Evolutionary conservation across 495 filamentous ascomycete genomes (phyloP), one percentile per base, ranked within the genome.

Genomic region (Daldinia vernicosa): DNA sequence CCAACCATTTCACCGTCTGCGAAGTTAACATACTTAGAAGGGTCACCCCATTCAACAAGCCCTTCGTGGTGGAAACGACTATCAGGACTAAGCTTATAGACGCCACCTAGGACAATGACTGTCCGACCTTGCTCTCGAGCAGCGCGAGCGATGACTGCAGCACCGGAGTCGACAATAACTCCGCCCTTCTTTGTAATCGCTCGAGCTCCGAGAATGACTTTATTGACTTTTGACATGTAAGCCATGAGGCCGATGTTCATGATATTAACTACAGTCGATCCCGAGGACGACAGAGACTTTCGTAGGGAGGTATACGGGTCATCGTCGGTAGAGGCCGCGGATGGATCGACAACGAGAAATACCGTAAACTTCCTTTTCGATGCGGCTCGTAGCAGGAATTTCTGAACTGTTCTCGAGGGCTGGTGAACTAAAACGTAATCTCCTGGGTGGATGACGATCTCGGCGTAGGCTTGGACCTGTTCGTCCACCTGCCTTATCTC

Each of bases 221-320:
- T 97, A 83, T 94, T 96, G 74, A 97, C 92, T 58, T 89, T 88
- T 0, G 94, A 91, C 91, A 98, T 98, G 61, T 97, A 88, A 6
- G 94, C 94, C 80, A 93, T 95, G 39, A 95, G 87, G 12, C 92
- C 91, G 11, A 91, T 90, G 77, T 94, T 93, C 22, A 94, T 89
- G 39, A 97, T 90, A 28, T 92, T 83, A 66, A 96, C 89, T 33
- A 95, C 90, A 8, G 88, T 91, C 58, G 96, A 90, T 56, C 93
- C 94, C 12, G 89, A 86, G 15, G 86, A 84, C 37, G 89, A 90
- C 60, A 98, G 83, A 9, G 92, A 87, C 75, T 94, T 96, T 57
- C 89, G 83, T 79, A 97, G 90, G 4, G 85, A 79, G 8, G 79
- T 78, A 54, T 83, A 81, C 11, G 72, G 67, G 19, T 71, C 69